phyloP scores from a whole-genome alignment of 2,329 filamentous ascomycete genomes.

The Incumbomyces lentus region DNA sequence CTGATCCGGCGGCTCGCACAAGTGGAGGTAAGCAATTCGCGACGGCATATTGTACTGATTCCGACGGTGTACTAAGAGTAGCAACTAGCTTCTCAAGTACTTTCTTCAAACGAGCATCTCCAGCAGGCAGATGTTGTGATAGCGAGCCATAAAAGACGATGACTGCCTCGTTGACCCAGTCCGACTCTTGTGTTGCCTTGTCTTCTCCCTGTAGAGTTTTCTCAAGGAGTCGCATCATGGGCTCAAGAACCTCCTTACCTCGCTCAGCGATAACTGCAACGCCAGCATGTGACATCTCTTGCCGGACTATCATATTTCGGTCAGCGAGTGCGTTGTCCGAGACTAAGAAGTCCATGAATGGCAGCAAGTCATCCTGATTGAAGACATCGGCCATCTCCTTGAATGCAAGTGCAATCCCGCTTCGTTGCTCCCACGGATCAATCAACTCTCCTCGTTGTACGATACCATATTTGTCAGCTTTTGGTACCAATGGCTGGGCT shows the following conservation, averaged over 20 bases:
- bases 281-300: constrained; percentile 86
- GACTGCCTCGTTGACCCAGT: constrained; percentile 91
- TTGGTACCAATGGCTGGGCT: constrained; percentile 69
- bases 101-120: constrained; percentile 77
- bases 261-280: constrained; percentile 69
- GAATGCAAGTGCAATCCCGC: constrained; percentile 80
- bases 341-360: constrained; percentile 77
- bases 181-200: constrained; percentile 67
- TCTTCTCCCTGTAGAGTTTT: constrained; percentile 75
- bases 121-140: constrained; percentile 71
- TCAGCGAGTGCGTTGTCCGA: constrained; percentile 81
- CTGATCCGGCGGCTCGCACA: constrained; percentile 68
- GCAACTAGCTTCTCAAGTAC: constrained; percentile 78
- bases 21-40: constrained; percentile 87
- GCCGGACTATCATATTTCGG: constrained; percentile 62
- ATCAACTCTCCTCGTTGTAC: constrained; percentile 75
- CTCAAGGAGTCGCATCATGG: constrained; percentile 87
- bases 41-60: constrained; percentile 93
- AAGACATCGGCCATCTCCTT: constrained; percentile 67
- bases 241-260: constrained; percentile 72
- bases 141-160: constrained; percentile 95
- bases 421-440: constrained; percentile 84
- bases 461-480: constrained; percentile 91
- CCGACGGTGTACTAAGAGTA: constrained; percentile 86
- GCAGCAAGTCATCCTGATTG: constrained; percentile 57